Conservation (phyloP, 495 filamentous ascomycete species). For the Opeltia flavorubescens region DNA sequence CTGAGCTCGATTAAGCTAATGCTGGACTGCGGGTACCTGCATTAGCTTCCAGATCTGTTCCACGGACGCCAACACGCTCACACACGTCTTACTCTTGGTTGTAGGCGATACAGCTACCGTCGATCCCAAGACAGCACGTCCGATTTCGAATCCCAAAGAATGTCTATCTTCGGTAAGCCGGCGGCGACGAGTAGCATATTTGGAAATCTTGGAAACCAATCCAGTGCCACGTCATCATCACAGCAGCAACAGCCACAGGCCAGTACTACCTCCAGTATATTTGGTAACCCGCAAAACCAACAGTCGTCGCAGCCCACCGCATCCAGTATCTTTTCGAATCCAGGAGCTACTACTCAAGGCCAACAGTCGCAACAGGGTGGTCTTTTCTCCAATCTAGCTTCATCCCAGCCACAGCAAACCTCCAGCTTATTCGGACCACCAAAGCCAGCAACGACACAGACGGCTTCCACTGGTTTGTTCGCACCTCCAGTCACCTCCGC, state of each 20-base stretch:
- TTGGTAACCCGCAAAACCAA: constrained; percentile 4
- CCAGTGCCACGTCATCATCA: background rate
- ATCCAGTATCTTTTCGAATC: constrained; percentile 5
- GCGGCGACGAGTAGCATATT: constrained; percentile 8
- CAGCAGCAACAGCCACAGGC: constrained; percentile 5
- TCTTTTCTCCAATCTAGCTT: constrained; percentile 1
- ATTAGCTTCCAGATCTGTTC: background rate
- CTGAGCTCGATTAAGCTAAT: background rate
- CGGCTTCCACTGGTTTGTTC: constrained; percentile 21
- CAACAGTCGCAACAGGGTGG: constrained; percentile 1
- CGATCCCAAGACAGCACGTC: no score
- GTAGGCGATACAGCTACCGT: background rate
- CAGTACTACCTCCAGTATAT: background rate
- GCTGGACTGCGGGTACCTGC: background rate
- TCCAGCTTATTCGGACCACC: background rate
- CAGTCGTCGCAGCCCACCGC: background rate
- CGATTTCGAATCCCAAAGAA: no score
- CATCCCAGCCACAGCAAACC: constrained; percentile 3
- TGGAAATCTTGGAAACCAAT: constrained; percentile 6
- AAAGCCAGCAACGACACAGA: constrained; percentile 14
- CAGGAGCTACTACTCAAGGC: constrained; percentile 1
- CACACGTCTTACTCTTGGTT: no score
- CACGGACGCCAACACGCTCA: background rate
- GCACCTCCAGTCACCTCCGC: constrained; percentile 21
- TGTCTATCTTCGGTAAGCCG: constrained; percentile 2